Conservation (phyloP, 192 early-diverging fungal species). For the Backusella parvicylindrica region DNA sequence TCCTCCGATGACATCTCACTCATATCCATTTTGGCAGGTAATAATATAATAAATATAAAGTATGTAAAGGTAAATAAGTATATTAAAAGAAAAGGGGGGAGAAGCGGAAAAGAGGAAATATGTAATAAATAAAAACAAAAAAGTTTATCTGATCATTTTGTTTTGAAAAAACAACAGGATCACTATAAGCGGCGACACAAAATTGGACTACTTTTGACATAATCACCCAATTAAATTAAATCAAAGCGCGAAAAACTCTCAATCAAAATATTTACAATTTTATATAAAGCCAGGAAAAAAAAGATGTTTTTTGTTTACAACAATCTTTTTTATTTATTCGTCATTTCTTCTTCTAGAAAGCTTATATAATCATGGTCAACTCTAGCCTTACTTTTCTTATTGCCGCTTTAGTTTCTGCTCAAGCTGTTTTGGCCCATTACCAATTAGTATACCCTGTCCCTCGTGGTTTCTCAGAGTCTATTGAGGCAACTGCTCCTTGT, state of each 20-base stretch:
- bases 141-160: not conserved
- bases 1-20: not conserved
- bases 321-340: not conserved
- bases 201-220: not conserved
- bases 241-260: not conserved
- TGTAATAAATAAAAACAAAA: not conserved
- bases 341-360: not conserved
- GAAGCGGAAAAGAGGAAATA: not conserved
- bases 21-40: not conserved
- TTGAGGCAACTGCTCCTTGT: conserved; percentile 47
- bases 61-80: no score
- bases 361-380: not conserved
- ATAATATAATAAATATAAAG: not conserved
- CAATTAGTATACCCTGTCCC: conserved; percentile 41
- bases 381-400: not conserved
- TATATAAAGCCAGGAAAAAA: not conserved
- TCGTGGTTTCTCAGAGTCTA: conserved; percentile 42
- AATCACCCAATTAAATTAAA: not conserved
- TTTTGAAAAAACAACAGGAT: not conserved
- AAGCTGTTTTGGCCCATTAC: conserved; percentile 44
- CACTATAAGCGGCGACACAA: not conserved
- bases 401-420: conserved; percentile 25
- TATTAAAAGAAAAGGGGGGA: not conserved
- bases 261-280: not conserved
- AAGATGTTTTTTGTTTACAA: not conserved